phyloP scores from a whole-genome alignment of 164 flowering plant genomes.

The Vitis rotundifolia region DNA sequence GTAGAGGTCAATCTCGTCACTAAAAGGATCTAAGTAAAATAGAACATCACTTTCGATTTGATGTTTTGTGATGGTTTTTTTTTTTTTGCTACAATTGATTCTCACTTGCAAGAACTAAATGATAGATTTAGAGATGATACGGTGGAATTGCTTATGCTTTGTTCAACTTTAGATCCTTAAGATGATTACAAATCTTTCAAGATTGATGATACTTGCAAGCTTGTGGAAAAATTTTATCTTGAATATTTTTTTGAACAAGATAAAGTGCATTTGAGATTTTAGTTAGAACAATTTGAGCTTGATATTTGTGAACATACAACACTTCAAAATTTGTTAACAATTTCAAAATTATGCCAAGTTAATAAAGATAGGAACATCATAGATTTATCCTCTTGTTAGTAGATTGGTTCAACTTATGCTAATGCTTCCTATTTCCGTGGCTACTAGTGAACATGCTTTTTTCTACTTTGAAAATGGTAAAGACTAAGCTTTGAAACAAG shows the following conservation, averaged over 20 bases:
- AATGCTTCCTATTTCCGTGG: no score
- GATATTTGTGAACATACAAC: no score
- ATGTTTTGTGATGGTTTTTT: neutral
- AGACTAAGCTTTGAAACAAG: no score
- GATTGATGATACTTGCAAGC: neutral
- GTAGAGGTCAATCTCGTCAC: neutral
- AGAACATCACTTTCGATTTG: neutral
- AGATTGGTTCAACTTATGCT: no score
- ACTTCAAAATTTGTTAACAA: no score
- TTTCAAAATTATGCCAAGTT: no score
- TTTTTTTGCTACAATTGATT: neutral
- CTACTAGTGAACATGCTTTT: no score
- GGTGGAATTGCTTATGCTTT: neutral
- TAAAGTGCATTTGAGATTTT: neutral
- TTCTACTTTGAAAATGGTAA: no score
- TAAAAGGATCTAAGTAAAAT: neutral
- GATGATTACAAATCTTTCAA: neutral
- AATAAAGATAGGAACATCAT: no score
- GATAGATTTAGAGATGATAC: neutral
- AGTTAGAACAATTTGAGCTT: no score
- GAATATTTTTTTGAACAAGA: neutral
- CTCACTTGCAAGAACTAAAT: neutral
- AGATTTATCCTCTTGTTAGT: no score
- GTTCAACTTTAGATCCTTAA: neutral
- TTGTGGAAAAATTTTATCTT: neutral